Base-by-base conservation (phyloP, 2,329 filamentous ascomycete species). In the Didymellaceae sp. region DNA sequence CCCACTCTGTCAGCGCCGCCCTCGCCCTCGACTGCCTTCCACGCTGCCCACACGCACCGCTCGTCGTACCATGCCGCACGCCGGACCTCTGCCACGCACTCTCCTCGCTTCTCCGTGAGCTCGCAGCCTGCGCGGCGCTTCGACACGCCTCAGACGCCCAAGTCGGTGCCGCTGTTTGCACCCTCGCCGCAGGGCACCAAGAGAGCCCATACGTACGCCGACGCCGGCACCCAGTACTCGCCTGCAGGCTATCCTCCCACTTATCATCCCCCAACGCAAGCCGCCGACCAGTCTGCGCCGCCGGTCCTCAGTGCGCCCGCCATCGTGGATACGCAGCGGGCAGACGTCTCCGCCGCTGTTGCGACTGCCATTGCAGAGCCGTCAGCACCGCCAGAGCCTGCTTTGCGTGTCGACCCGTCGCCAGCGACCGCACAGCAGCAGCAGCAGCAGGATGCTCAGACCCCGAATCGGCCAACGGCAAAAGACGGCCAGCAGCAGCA, bases 161-260 rank as follows among this genome's bases (percentile, higher is more conserved):
- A 57, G 32, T 40, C 63, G 14, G 56, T 61, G 17, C 64, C 63
- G 18, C 65, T 67, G 31, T 65, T 66, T n/a, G 57, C 59, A 13
- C 34, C 62, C 3, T 71, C 67, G 30, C 68, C 67, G 2, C 65
- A 65, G 49, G 40, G 52, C 34, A 58, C 51, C 55, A 68, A 64
- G 58, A 67, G 67, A 35, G 61, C 67, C 53, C 78, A 77, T 68
- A 74, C 75, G 45, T 78, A 77, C 69, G 74, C 75, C 49, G 78
- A 83, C 74, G 75, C 74, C 25, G 76, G 73, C 51, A 83, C 81
- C 26, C 81, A 84, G 66, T 84, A 82, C 66, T 80, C 79, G 33
- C 80, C 79, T 34, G 74, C 77, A 48, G 75, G 73, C 51, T 74
- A 67, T 45, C 74, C 79, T 57, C 74, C 78, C 52, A 78, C 78